Evolutionary conservation across 768 basidiomycete species (phyloP).

Genomic region (Lentinula aciculospora): DNA sequence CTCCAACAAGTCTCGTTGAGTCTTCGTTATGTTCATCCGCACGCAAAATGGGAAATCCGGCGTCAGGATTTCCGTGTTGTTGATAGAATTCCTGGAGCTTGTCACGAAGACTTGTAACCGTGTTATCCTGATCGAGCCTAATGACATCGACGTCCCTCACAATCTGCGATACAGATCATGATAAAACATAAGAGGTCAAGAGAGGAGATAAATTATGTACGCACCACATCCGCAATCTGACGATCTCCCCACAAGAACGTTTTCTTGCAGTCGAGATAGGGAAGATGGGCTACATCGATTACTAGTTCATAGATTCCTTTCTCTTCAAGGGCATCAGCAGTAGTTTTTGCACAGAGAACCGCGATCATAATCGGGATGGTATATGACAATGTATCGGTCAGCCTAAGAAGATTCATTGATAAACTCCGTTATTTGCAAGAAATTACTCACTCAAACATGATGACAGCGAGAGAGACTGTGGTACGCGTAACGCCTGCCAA

Average conservation of each 20-base stretch:
- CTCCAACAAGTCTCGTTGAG: constrained; percentile 72
- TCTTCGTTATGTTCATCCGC: constrained; percentile 34
- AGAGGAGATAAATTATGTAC: constrained; percentile 19
- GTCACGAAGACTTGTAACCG: constrained; percentile 68
- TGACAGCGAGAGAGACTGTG: constrained; percentile 92
- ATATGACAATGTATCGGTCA: constrained; percentile 91
- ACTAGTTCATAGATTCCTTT: constrained; percentile 97
- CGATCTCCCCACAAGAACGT: constrained; percentile 83
- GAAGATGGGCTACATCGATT: constrained; percentile 87
- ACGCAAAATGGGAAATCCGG: constrained; percentile 84
- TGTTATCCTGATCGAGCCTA: constrained; percentile 66
- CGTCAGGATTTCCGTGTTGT: constrained; percentile 59
- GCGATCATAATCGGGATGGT: constrained; percentile 85
- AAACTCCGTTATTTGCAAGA: neutral
- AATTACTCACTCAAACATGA: constrained; percentile 39
- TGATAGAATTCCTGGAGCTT: constrained; percentile 53
- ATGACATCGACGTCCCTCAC: constrained; percentile 67
- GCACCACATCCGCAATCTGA: constrained; percentile 73
- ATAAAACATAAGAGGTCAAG: neutral
- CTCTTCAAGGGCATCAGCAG: constrained; percentile 83
- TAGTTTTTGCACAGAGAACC: constrained; percentile 85
- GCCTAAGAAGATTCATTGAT: constrained; percentile 9
- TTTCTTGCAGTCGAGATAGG: constrained; percentile 88
- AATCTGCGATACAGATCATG: constrained; percentile 38
- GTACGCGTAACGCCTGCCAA: constrained; percentile 96